phyloP scores from a whole-genome alignment of 1,139 yeast species.

The Yamadazyma taylorii region DNA sequence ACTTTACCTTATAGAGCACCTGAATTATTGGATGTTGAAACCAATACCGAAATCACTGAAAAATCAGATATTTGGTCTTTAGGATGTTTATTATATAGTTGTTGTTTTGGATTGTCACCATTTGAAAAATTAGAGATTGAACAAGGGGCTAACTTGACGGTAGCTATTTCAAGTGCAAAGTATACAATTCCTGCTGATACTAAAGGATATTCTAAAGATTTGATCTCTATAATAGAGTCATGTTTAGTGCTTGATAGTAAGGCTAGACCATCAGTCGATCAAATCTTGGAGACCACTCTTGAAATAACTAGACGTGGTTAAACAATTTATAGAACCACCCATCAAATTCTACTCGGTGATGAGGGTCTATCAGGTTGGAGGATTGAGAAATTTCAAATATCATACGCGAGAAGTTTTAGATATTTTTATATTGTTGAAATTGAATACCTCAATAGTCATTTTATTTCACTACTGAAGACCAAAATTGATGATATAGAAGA shows the following conservation, averaged over 20 bases:
- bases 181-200: conserved; percentile 57
- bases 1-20: conserved; percentile 90
- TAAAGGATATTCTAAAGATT: conserved; percentile 49
- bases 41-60: conserved; percentile 64
- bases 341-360: no score
- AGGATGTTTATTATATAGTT: conserved; percentile 78
- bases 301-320: conserved; percentile 23
- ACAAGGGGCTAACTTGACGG: conserved; percentile 76
- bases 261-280: conserved; percentile 62
- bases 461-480: no score
- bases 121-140: conserved; percentile 81
- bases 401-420: neutral
- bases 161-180: conserved; percentile 75
- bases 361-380: no score
- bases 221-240: conserved; percentile 53
- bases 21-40: conserved; percentile 75
- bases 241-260: conserved; percentile 64
- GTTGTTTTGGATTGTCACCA: conserved; percentile 80
- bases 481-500: no score
- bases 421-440: neutral
- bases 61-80: conserved; percentile 87
- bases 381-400: neutral
- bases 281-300: conserved; percentile 51
- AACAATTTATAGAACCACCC: no score
- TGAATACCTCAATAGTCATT: no score